These are phyloP conservation scores for Myrmaecium sp. DNA, from an alignment of 2,329 filamentous ascomycete genomes.

Conservation along the genomic window DNA sequence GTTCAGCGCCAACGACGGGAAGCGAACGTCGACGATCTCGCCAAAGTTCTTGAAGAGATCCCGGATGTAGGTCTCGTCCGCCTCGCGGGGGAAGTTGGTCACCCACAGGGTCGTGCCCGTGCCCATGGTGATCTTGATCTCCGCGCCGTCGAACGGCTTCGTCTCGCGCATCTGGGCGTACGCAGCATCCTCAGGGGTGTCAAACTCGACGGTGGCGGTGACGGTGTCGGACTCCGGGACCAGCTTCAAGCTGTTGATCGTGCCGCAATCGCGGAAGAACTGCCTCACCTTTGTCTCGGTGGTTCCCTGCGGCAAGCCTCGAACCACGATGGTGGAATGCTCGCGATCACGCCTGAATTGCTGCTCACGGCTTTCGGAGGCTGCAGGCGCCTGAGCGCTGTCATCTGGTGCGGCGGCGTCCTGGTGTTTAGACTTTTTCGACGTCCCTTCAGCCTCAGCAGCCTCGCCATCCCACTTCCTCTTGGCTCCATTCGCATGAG, in stretches of 20 bases:
- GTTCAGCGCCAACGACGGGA: constrained; percentile 82
- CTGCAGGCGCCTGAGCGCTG: constrained; percentile 4
- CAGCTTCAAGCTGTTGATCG: constrained; percentile 60
- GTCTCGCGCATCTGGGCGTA: constrained; percentile 67
- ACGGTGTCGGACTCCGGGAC: constrained; percentile 43
- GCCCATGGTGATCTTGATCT: constrained; percentile 58
- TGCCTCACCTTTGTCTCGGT: constrained; percentile 61
- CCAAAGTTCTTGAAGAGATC: constrained; percentile 53
- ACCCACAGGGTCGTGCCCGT: constrained; percentile 72
- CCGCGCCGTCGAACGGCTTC: constrained; percentile 58
- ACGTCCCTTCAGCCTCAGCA: constrained; percentile 32
- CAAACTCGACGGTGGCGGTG: constrained; percentile 73
- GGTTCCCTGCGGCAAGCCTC: constrained; percentile 53
- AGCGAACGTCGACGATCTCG: constrained; percentile 68
- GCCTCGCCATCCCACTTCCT: constrained; percentile 54
- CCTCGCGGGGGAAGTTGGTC: constrained; percentile 70
- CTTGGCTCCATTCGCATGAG: constrained; percentile 36
- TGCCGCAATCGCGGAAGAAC: constrained; percentile 84
- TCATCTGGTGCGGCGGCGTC: constrained; percentile 12
- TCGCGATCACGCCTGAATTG: constrained; percentile 65
- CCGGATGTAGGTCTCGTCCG: constrained; percentile 54
- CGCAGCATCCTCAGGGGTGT: constrained; percentile 59
- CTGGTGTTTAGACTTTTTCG: constrained; percentile 48
- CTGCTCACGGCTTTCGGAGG: constrained; percentile 6
- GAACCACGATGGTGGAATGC: constrained; percentile 69